Evolutionary conservation across 148 eudicot genomes (phyloP).

Genomic region (Talinum fruticosum): DNA sequence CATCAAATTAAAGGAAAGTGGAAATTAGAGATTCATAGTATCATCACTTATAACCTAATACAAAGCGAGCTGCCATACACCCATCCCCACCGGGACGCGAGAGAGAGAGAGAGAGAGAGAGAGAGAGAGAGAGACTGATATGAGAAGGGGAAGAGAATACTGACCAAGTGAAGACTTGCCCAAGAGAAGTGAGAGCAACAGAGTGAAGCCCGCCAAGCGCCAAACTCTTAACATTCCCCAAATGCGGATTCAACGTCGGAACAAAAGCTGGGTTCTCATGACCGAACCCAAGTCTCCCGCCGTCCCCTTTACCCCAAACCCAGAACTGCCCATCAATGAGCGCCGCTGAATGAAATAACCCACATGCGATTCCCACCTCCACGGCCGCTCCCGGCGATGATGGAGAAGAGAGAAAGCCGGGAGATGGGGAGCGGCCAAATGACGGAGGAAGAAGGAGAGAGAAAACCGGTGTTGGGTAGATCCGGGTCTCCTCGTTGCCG

Average conservation of each 20-base stretch:
- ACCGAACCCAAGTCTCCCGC: slow-evolving; percentile 80
- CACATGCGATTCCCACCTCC: slow-evolving; percentile 68
- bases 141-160: slow-evolving; percentile 17
- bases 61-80: too few species aligned
- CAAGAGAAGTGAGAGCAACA: slow-evolving; percentile 58
- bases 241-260: slow-evolving; percentile 49
- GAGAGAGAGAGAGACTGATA: background rate
- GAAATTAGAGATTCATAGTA: background rate
- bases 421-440: slow-evolving; percentile 40
- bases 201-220: slow-evolving; percentile 97
- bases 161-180: slow-evolving; percentile 79
- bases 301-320: slow-evolving; percentile 99
- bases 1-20: background rate
- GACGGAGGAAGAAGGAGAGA: slow-evolving; percentile 51
- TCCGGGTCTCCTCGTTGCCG: slow-evolving; percentile 45
- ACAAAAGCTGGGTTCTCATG: slow-evolving; percentile 54
- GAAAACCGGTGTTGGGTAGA: slow-evolving; percentile 59
- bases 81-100: too few species aligned
- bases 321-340: slow-evolving; percentile 61
- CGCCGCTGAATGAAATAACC: slow-evolving; percentile 76
- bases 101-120: too few species aligned
- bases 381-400: background rate
- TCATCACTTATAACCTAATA: background rate
- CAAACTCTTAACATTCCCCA: slow-evolving; percentile 38
- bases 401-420: slow-evolving; percentile 38